Evolutionary conservation across 176 grass and related monocot genomes (phyloP).

Genomic region (Oryza meridionalis): DNA sequence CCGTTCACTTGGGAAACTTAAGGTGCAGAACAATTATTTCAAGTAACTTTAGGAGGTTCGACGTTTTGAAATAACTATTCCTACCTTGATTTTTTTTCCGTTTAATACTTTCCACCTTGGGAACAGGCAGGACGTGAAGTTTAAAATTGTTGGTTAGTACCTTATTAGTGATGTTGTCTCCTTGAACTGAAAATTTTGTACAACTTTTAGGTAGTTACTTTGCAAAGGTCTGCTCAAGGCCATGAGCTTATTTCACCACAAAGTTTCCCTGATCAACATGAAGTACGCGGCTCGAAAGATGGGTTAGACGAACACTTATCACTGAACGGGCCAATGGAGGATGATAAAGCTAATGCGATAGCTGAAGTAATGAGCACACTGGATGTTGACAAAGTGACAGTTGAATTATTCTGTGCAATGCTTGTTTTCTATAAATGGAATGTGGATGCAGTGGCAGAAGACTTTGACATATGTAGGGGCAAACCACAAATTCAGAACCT

Average conservation of each 20-base stretch:
- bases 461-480: conserved; percentile 42
- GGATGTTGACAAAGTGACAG: conserved; percentile 40
- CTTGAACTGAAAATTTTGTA: conserved; percentile 29
- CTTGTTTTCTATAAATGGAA: conserved; percentile 60
- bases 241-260: conserved; percentile 21
- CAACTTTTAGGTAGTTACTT: conserved; percentile 31
- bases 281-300: conserved; percentile 23
- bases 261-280: conserved; percentile 17
- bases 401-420: conserved; percentile 50
- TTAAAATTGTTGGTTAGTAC: conserved; percentile 12
- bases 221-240: conserved; percentile 14
- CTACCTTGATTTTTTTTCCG: neutral
- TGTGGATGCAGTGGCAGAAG: conserved; percentile 36
- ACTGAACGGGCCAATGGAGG: conserved; percentile 27
- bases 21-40: conserved; percentile 2
- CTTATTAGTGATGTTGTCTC: conserved; percentile 11
- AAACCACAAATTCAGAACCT: conserved; percentile 36
- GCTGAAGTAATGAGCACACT: conserved; percentile 44
- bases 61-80: neutral
- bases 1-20: conserved; percentile 17
- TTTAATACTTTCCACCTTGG: conserved; percentile 9
- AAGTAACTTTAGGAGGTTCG: neutral
- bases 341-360: conserved; percentile 53
- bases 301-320: conserved; percentile 25
- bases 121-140: neutral